These are phyloP conservation scores for Geopyxis carbonaria DNA, from an alignment of 495 filamentous ascomycete species.

Conservation along the genomic window DNA sequence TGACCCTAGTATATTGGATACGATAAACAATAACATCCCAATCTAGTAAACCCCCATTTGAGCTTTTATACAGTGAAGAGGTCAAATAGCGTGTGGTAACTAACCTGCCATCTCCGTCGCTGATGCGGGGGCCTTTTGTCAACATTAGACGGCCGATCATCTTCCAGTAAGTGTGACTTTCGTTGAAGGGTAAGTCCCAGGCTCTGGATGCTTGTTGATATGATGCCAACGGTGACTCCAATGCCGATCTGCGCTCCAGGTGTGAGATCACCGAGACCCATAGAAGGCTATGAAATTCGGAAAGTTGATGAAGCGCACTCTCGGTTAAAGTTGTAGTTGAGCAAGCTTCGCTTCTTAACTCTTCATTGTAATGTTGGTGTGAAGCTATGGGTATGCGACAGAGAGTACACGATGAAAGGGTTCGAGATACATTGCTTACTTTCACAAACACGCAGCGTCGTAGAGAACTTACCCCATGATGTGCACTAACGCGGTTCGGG, in stretches of 20 bases:
- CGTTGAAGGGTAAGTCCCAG: constrained; percentile 94
- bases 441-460: no score
- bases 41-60: constrained; percentile 29
- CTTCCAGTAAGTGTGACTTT: constrained; percentile 95
- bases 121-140: constrained; percentile 70
- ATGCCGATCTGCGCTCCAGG: constrained; percentile 79
- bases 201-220: constrained; percentile 87
- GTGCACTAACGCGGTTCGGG: no score
- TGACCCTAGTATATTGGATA: constrained; percentile 85
- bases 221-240: constrained; percentile 77
- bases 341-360: no score
- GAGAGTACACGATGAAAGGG: no score
- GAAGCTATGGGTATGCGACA: no score
- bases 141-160: constrained; percentile 54
- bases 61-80: not conserved
- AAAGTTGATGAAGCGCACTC: no score
- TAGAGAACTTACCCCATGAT: no score
- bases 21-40: constrained; percentile 92
- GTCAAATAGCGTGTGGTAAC: constrained; percentile 4
- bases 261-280: constrained; percentile 65
- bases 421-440: no score
- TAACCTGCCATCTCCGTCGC: constrained; percentile 80
- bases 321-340: no score
- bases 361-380: no score
- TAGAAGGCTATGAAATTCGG: no score